Conservation (phyloP, 345 rosid genomes). For the Gossypium sturtianum region DNA sequence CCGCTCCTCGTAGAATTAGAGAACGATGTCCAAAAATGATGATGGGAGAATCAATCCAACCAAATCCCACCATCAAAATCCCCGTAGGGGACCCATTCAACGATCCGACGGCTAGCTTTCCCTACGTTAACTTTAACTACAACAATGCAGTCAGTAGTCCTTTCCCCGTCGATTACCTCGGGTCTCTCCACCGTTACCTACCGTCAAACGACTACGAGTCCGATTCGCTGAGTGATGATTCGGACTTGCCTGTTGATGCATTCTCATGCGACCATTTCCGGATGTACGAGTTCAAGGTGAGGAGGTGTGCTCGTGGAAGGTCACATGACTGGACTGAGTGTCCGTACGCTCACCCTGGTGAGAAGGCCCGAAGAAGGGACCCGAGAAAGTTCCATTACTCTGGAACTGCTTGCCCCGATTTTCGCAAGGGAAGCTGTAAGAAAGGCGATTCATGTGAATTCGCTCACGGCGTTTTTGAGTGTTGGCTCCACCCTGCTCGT, state of each 20-base stretch:
- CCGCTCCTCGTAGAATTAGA: not conserved
- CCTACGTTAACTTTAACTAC: slow-evolving; percentile 23
- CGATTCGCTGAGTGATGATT: slow-evolving; percentile 34
- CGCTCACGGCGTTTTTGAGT: slow-evolving; percentile 78
- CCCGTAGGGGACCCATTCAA: slow-evolving; percentile 48
- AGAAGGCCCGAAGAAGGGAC: slow-evolving; percentile 63
- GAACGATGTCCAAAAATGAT: slow-evolving; percentile 36
- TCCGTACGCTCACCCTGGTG: slow-evolving; percentile 66
- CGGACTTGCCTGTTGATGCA: slow-evolving; percentile 38
- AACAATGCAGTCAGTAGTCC: slow-evolving; percentile 27
- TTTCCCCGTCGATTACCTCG: slow-evolving; percentile 37
- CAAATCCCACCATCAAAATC: slow-evolving; percentile 49
- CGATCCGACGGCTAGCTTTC: slow-evolving; percentile 33
- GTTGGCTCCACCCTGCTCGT: slow-evolving; percentile 84
- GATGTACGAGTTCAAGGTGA: slow-evolving; percentile 61
- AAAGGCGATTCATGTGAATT: slow-evolving; percentile 53
- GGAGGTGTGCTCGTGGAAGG: slow-evolving; percentile 49
- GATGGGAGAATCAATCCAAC: slow-evolving; percentile 41
- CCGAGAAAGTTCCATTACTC: slow-evolving; percentile 54
- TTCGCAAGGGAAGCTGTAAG: slow-evolving; percentile 55
- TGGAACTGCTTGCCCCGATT: slow-evolving; percentile 55
- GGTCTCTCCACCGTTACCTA: slow-evolving; percentile 55
- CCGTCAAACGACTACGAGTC: slow-evolving; percentile 59
- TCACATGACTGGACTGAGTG: slow-evolving; percentile 82
- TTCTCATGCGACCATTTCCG: slow-evolving; percentile 60